A percentile compares a stretch with the other conserved stretches of the same genome.
phyloP scores from a whole-genome alignment of 1,139 yeast genomes.

The Candida sojae region DNA sequence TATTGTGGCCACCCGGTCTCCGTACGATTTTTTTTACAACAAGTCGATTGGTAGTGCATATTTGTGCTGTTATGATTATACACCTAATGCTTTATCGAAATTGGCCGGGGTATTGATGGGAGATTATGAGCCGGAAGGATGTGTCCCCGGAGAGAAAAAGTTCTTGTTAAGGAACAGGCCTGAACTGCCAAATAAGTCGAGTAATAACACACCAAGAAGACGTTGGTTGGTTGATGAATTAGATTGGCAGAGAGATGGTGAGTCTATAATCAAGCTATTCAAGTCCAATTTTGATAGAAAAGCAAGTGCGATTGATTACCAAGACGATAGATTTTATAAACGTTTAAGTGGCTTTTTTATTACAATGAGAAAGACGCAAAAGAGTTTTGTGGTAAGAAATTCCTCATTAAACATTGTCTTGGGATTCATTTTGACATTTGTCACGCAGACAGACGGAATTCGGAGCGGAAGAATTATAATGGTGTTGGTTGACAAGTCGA shows the following conservation, averaged over 20 bases:
- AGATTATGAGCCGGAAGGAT: conserved; percentile 51
- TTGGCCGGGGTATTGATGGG: conserved; percentile 60
- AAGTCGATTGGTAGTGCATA: conserved; percentile 59
- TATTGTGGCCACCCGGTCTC: conserved; percentile 64
- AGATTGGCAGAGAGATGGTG: conserved; percentile 53
- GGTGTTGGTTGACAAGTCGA: conserved; percentile 56
- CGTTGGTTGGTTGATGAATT: conserved; percentile 66
- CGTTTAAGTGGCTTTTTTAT: conserved; percentile 34
- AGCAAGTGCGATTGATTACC: conserved; percentile 22
- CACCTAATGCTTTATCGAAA: conserved; percentile 51
- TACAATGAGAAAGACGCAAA: conserved; percentile 30
- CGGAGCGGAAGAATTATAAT: conserved; percentile 49
- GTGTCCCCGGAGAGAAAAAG: conserved; percentile 57
- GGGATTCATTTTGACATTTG: conserved; percentile 64
- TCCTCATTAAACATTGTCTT: conserved; percentile 57
- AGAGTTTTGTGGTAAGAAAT: conserved; percentile 62
- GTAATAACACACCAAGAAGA: conserved; percentile 32
- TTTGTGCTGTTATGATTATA: conserved; percentile 64
- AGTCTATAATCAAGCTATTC: conserved; percentile 47
- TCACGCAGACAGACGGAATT: conserved; percentile 24
- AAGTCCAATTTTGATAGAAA: conserved; percentile 26
- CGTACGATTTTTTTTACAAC: conserved; percentile 62
- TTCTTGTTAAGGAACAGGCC: conserved; percentile 30
- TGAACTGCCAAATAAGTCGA: conserved; percentile 16
- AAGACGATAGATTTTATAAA: conserved; percentile 31